Base-by-base conservation (phyloP, 2,329 filamentous ascomycete genomes). In the Aureobasidium sp. region DNA sequence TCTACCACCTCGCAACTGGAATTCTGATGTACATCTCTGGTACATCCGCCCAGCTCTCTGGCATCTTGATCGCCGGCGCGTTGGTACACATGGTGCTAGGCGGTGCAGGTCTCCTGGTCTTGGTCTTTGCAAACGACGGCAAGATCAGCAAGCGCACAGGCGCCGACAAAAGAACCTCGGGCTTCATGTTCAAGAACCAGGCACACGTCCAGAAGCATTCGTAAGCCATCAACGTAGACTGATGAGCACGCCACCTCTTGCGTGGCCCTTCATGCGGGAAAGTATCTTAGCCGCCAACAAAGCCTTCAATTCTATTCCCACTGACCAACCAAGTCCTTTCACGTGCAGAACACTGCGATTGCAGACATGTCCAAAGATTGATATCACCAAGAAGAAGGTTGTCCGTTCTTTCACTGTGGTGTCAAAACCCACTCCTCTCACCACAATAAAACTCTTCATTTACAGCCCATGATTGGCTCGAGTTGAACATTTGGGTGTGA, bases 21-120 rank as follows among this genome's bases (percentile, higher is more conserved):
- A 82, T 84, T 63, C 85, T 87, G 70, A 79, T 81, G 68, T 92
- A 90, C 73, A 77, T 78, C 40, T 80, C 83, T 70, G 90, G 84
- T 74, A 78, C 78, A 19, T 73, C 76, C 57, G 69, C 75, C 1
- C 75, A 77, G 2, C 79, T 84, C 66, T 75, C 78, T 6, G 80
- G 79, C 0, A 84, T 69, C 72, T 89, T 17, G 85, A 82, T 0
- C 79, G 81, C 64, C 65, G 80, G 3, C 83, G 80, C 25, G 84
- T 79, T 65, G 77, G 31, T 42, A 21, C 60, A 64, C 42, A 47
- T 77, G 10, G 65, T 75, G 27, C 73, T 91, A 57, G 82, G 81
- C 1, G 75, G 77, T 1, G 75, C 86, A 46, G 88, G 84, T 0
- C 67, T 85, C n/a, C 88, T 85, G 84, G 84, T 79, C 64, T 69